These are phyloP conservation scores for Cystobasidiaceae sp. DNA, from an alignment of 1,284 basidiomycete genomes.

Conservation along the genomic window DNA sequence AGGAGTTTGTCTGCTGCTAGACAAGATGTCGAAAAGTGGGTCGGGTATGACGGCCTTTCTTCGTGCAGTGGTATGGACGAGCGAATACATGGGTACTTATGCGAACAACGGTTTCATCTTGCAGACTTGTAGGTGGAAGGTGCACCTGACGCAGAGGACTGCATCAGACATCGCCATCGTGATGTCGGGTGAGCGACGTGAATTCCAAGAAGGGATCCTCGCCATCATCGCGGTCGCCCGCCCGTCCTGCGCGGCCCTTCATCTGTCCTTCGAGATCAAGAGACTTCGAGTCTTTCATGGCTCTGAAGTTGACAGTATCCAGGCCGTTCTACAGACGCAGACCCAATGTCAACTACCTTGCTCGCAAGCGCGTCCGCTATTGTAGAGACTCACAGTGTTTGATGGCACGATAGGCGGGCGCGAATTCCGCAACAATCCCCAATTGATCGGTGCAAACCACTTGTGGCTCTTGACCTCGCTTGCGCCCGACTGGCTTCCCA, in stretches of 20 bases:
- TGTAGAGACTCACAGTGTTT: constrained; percentile 37
- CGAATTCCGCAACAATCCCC: constrained; percentile 89
- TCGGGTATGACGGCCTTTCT: too few relatives aligned
- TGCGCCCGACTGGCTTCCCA: constrained; percentile 88
- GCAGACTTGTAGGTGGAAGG: not conserved
- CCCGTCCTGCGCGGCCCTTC: constrained; percentile 25
- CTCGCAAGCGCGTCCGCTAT: not conserved
- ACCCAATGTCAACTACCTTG: too few relatives aligned
- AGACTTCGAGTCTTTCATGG: constrained; percentile 80
- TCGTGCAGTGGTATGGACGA: too few relatives aligned
- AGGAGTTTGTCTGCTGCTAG: too few relatives aligned
- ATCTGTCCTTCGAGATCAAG: constrained; percentile 68
- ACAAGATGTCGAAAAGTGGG: too few relatives aligned
- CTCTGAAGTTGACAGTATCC: constrained; percentile 58
- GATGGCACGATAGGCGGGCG: constrained; percentile 68
- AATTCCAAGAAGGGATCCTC: constrained; percentile 31
- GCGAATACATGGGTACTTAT: too few relatives aligned
- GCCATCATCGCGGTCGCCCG: constrained; percentile 15
- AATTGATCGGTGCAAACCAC: constrained; percentile 94
- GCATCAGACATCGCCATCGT: constrained; percentile 18
- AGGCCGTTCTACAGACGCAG: constrained; percentile 55
- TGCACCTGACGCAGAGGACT: not conserved
- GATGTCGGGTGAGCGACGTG: constrained; percentile 15
- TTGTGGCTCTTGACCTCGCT: constrained; percentile 98
- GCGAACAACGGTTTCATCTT: not conserved